Evolutionary conservation across 2,329 filamentous ascomycete species (phyloP), one percentile per base, ranked within the genome.

Genomic region (Lecanicillium sp.): DNA sequence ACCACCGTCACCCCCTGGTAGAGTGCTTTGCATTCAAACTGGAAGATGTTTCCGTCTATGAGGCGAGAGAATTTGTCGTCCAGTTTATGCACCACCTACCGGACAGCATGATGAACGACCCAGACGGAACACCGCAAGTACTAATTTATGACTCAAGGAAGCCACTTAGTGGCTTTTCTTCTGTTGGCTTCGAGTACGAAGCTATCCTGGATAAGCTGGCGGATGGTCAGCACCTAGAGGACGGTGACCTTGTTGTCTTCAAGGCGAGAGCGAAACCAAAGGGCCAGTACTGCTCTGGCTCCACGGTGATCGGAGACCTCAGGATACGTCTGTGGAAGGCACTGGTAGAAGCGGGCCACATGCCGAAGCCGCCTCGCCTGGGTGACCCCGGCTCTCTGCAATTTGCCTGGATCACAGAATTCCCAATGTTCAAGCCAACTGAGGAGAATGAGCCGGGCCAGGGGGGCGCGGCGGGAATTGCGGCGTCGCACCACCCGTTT

Each of bases 401-500:
- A 43, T 90, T 89, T 59, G 72, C 84, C 40, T 98, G 92, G 92
- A 75, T 98, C 11, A 83, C 75, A 1, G 79, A 90, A 43, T 98
- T 98, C 56, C 92, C 92, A 11, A 78, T 98, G 51, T 98, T 98
- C 65, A 88, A 87, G 1, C 86, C 82, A 0, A 74, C 73, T 37
- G 78, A 74, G 36, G 61, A 63, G 8, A 65, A 72, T 37, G 68
- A 73, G 11, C 84, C 85, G 0, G 87, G 87, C 2, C 89, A 97
- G 62, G 87, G 86, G 38, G 88, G 88, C 14, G 60, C 69, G 1
- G 79, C 88, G 1, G 88, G 89, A 4, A 79, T 97, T 51, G 79
- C 82, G 9, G 81, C 90, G 1, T 95, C 89, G 0, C 92, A 98
- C 55, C 92, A 98, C 57, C 92, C 92, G 0, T 98, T 98, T 62